phyloP scores from a whole-genome alignment of 176 grass and related monocot species.

The Lolium multiflorum region DNA sequence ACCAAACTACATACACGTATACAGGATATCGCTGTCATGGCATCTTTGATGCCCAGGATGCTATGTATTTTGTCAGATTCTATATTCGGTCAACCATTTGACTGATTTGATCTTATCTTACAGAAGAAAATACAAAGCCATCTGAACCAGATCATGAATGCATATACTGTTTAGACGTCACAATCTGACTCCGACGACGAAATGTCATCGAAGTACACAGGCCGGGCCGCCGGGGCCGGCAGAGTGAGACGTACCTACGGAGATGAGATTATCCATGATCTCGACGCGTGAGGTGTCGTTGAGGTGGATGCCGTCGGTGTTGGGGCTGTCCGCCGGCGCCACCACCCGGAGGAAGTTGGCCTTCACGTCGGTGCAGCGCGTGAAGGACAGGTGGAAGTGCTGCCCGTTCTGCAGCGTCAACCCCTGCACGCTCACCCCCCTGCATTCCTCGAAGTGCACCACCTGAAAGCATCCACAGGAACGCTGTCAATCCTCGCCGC shows the following conservation, averaged over 20 bases:
- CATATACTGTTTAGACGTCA: neutral
- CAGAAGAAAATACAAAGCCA: neutral
- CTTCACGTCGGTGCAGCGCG: constrained; percentile 60
- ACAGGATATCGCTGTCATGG: neutral
- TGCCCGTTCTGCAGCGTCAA: constrained; percentile 71
- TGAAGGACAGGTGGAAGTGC: constrained; percentile 79
- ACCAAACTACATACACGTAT: neutral
- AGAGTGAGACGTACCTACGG: constrained; percentile 48
- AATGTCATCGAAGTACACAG: neutral
- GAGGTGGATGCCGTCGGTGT: constrained; percentile 94
- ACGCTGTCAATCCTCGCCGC: neutral
- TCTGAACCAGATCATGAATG: neutral
- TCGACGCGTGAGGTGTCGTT: constrained; percentile 49
- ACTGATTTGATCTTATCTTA: constrained; percentile 22
- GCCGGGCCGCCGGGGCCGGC: neutral
- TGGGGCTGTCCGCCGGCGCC: constrained; percentile 85
- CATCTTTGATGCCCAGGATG: neutral
- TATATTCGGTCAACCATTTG: neutral
- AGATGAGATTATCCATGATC: constrained; percentile 64
- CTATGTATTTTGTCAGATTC: neutral
- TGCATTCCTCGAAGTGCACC: constrained; percentile 75
- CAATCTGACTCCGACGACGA: neutral
- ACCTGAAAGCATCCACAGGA: constrained; percentile 36
- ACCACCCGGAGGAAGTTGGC: constrained; percentile 63
- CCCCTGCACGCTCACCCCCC: constrained; percentile 54